Conservation (phyloP, 1,284 basidiomycete species). For the Boletus putidus region DNA sequence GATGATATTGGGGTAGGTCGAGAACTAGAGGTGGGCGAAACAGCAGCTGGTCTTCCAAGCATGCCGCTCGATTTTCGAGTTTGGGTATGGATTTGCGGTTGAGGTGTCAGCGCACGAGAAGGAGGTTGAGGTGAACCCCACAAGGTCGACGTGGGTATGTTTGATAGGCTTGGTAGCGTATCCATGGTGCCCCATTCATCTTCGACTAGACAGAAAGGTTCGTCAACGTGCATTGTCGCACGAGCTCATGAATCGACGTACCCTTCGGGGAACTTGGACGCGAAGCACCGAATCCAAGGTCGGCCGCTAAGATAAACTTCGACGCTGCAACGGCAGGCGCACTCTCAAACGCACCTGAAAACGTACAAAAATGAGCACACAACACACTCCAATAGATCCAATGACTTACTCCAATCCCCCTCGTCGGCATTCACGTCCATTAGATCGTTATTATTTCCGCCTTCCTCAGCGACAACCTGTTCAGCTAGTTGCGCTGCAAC, state of each 20-base stretch:
- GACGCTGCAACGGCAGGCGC: slow-evolving; percentile 47
- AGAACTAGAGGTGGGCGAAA: slow-evolving; percentile 27
- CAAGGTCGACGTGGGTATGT: slow-evolving; percentile 4
- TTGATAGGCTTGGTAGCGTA: slow-evolving; percentile 3
- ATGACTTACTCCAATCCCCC: slow-evolving; percentile 83
- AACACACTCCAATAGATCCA: not conserved
- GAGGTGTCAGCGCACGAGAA: slow-evolving; percentile 25
- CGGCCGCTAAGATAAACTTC: slow-evolving; percentile 27
- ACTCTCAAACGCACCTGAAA: slow-evolving; percentile 78
- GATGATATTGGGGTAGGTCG: slow-evolving; percentile 32
- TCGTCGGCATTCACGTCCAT: slow-evolving; percentile 91
- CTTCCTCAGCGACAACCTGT: slow-evolving; percentile 51
- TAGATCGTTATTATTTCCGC: slow-evolving; percentile 63
- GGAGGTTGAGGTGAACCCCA: slow-evolving; percentile 26
- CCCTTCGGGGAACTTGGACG: slow-evolving; percentile 21
- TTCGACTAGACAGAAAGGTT: not conserved
- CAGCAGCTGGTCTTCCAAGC: not conserved
- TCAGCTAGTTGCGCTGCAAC: slow-evolving; percentile 58
- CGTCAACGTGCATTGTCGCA: not conserved
- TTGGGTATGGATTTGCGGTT: slow-evolving; percentile 15
- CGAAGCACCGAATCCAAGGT: slow-evolving; percentile 27
- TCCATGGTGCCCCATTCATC: slow-evolving; percentile 32
- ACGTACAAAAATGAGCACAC: slow-evolving; percentile 1
- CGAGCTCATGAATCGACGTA: not conserved
- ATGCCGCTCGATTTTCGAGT: slow-evolving; percentile 7